phyloP scores from a whole-genome alignment of 352 stramenopile genomes.

The Pilasporangium apinafurcum region DNA sequence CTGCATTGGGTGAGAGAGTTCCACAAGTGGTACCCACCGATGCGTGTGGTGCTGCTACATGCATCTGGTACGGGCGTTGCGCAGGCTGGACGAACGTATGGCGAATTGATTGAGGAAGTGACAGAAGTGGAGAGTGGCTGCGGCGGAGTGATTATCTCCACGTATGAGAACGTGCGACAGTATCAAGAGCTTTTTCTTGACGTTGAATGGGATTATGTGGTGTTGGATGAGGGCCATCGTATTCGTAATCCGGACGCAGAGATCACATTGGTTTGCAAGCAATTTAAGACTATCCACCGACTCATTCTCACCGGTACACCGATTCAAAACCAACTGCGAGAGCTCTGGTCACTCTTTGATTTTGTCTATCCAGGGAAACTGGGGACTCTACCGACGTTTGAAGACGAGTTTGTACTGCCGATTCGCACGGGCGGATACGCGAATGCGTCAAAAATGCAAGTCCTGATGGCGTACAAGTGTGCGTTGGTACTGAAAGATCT shows the following conservation, averaged over 20 bases:
- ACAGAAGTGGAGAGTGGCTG: slow-evolving; percentile 7
- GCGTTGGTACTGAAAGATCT: slow-evolving; percentile 94
- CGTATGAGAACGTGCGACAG: slow-evolving; percentile 95
- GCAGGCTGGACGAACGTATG: slow-evolving; percentile 34
- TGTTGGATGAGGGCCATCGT: slow-evolving; percentile 98
- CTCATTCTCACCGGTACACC: slow-evolving; percentile 91
- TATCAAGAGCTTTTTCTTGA: slow-evolving; percentile 87
- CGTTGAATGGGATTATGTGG: slow-evolving; percentile 95
- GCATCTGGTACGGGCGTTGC: slow-evolving; percentile 60
- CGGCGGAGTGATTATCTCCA: slow-evolving; percentile 93
- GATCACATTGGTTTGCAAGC: slow-evolving; percentile 94
- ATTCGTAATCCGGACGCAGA: slow-evolving; percentile 98
- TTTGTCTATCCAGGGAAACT: slow-evolving; percentile 98
- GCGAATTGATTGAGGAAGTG: slow-evolving; percentile 61
- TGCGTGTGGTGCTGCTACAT: slow-evolving; percentile 89
- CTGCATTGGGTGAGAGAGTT: slow-evolving; percentile 96
- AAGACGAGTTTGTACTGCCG: slow-evolving; percentile 95
- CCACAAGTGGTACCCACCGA: slow-evolving; percentile 87
- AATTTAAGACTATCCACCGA: slow-evolving; percentile 85
- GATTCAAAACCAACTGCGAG: slow-evolving; percentile 93
- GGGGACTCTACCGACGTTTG: slow-evolving; percentile 96
- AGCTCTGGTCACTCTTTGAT: slow-evolving; percentile 99
- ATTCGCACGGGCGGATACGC: slow-evolving; percentile 94
- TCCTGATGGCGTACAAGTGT: slow-evolving; percentile 96
- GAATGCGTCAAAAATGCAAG: slow-evolving; percentile 92